Base-by-base conservation (phyloP, 768 basidiomycete species). In the Naganishia vaughanmartiniae region DNA sequence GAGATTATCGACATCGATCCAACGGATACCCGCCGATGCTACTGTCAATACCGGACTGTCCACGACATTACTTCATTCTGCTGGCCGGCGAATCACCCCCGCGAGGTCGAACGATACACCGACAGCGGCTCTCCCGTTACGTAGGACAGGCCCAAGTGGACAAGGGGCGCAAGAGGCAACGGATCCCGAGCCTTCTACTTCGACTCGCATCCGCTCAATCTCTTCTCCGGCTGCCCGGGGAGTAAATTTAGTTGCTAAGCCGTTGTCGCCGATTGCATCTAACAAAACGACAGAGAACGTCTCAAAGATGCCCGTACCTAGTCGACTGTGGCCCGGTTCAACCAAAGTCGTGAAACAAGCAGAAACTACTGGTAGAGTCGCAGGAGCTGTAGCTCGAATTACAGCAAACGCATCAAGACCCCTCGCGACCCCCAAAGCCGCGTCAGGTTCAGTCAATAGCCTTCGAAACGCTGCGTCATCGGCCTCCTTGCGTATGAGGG, bases 391-490 rank as follows among this genome's bases (percentile, higher is more conserved):
- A 1, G n/a, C 60, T 26, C 60, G 60, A 17, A 46, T 26, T 0
- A 19, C n/a, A 26, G 60, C 60, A 7, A 26, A 24, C 26, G 14
- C 39, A 15, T 42, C 42, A 10, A 36, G 14, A n/a, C 24, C 60
- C 2, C 24, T n/a, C 17, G 26, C 26, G 0, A 26, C 36, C 1
- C 36, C 17, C 21, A 30, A 6, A 15, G 11, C 60, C 39, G 24
- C 3, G 26, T 21, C 28, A 45, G 19, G 2, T 30, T 19, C 39
- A 26, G 3, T 6, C 30, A 42, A 2, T 10, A 26, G n/a, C n/a
- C 30, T 63, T 42, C 60, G 60, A 11, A 45, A 7, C 17, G n/a
- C 60, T 36, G 60, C 60, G 6, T 63, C 60, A 26, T 63, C 60
- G 10, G 60, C 60, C 24, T 63, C 42, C 34, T 45, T 63, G 24